Evolutionary conservation across 1,284 basidiomycete genomes (phyloP), one percentile per base, ranked within the genome.

Genomic region (Retiboletus fuscus): DNA sequence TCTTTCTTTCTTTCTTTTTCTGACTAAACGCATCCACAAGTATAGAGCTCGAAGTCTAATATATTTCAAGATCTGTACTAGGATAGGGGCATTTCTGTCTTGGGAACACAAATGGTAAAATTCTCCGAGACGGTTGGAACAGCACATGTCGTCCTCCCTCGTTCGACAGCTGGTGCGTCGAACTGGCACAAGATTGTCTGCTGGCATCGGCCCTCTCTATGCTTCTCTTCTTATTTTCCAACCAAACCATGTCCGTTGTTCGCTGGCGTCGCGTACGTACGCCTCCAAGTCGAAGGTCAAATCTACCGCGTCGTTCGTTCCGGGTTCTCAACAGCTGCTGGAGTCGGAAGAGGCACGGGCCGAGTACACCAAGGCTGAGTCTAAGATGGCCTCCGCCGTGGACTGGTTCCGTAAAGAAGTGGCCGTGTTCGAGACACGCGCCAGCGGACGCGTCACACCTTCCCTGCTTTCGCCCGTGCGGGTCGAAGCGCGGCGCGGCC

Each of bases 401-500:
- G 91, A 92, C 44, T 91, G 90, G 89, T 93, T 88, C 84, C 85
- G 89, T 66, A 92, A 92, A 72, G 92, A 93, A 76, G 90, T 91
- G 64, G 89, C 91, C 13, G 84, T 82, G 28, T 82, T 90, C 49
- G 92, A 94, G 81, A 87, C 87, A 26, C 89, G 93, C n/a, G 92
- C 91, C 2, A 89, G 85, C 70, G 93, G 94, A 47, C 91, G 93
- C 47, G 87, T 95, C 70, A 93, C 91, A 0, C 92, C 93, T 10
- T 87, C 87, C 4, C 74, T 95, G 71, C 86, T 95, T 58, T 84
- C 89, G n/a, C 88, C 91, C 1, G 92, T 95, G 20, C 86, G 88
- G 39, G 90, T 95, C 44, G 84, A 84, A 69, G 75, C 89, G 11
- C 85, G 82, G 3, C 80, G 80, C 34, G 82, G 83, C 28, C 82